Evolutionary conservation across 2,329 filamentous ascomycete species (phyloP).

Genomic region (Blastomyces percursus): DNA sequence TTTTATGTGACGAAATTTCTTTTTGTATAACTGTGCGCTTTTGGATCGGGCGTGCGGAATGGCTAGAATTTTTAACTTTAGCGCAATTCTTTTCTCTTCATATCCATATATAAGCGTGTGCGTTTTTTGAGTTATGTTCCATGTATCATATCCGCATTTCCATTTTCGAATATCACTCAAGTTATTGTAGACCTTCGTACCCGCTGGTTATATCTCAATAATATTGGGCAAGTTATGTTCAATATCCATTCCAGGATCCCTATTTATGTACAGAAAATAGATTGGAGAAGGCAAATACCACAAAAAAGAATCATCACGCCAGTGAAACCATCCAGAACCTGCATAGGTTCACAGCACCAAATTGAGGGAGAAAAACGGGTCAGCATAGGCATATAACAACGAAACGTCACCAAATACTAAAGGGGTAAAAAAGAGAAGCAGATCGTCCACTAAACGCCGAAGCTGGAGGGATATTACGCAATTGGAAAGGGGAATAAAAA

Average conservation of each 20-base stretch:
- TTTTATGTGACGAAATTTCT: neutral
- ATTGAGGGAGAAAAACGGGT: neutral
- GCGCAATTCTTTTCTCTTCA: neutral
- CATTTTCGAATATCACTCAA: neutral
- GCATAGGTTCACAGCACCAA: neutral
- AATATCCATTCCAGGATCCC: neutral
- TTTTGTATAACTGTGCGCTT: neutral
- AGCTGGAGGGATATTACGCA: neutral
- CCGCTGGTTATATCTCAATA: neutral
- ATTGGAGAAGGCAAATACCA: neutral
- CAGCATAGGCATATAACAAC: neutral
- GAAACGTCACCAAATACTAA: neutral
- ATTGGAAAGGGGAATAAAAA: neutral
- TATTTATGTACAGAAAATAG: neutral
- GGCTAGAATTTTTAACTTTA: neutral
- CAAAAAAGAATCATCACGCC: neutral
- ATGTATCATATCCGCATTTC: neutral
- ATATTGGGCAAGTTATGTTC: neutral
- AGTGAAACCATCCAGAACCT: neutral
- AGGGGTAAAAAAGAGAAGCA: neutral
- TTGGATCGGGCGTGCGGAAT: neutral
- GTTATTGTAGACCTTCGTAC: neutral
- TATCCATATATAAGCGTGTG: neutral
- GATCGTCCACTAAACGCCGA: neutral
- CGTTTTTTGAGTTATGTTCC: neutral